Base-by-base conservation (phyloP, 2,329 filamentous ascomycete species). In the Pestalotiopsis sp. region DNA sequence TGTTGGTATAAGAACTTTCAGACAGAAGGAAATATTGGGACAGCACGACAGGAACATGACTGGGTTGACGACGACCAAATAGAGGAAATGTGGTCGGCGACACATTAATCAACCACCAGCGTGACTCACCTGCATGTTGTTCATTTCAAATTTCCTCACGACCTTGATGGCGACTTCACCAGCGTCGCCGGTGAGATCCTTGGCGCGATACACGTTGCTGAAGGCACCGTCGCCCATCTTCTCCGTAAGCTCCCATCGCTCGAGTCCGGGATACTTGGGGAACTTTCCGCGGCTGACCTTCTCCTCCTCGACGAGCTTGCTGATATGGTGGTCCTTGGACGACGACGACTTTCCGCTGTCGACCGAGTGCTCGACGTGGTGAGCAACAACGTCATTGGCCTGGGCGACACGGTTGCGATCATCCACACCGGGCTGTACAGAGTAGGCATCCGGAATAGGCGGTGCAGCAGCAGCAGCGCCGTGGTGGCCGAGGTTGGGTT, bases 161-260 rank as follows among this genome's bases (percentile, higher is more conserved):
- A 99, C 96, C 81, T 99, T 99, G 86, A 99, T 98, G 74, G 95
- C 96, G 40, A 96, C 94, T 78, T 98, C 91, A 72, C 88, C 89
- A 70, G 88, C 87, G 70, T 90, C 85, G 55, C 92, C 92, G 5
- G 89, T 86, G 59, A 82, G 78, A 78, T 99, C 96, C 73, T 86
- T 88, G 48, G 96, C 96, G 52, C 93, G 91, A 81, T 98, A 99
- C 71, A 99, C 96, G 76, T 98, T 98, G 84, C 95, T 98, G 86
- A 99, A 99, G 69, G 96, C 96, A 70, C 96, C 96, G 74, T 98
- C 96, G 71, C 96, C 96, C 95, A 99, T 99, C 87, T 98, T 98
- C 82, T 97, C 94, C 65, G 96, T 68, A 40, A 98, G 84, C 66
- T 91, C 89, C 91, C 93, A 99, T 76, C 94, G 85, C 74, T 97